These are phyloP conservation scores for Ustilago hordei DNA, from an alignment of 1,284 basidiomycete genomes.

Conservation along the genomic window DNA sequence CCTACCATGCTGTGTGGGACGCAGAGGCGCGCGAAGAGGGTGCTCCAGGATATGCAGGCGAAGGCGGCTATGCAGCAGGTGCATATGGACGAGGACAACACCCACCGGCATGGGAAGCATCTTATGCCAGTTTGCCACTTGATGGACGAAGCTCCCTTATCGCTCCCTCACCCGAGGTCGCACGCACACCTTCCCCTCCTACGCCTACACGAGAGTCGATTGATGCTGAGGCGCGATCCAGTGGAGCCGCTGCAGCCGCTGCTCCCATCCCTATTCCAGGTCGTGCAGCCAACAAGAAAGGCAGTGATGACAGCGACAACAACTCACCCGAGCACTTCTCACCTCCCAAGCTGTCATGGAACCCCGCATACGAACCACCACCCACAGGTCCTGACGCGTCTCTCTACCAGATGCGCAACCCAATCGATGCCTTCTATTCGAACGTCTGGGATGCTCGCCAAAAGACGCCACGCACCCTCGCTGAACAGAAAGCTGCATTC, in stretches of 20 bases:
- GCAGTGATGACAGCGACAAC: slow-evolving; percentile 21
- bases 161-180: slow-evolving; percentile 73
- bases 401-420: slow-evolving; percentile 71
- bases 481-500: slow-evolving; percentile 70
- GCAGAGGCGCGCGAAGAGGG: slow-evolving; percentile 55
- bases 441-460: slow-evolving; percentile 72
- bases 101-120: slow-evolving; percentile 73
- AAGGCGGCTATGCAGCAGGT: background rate
- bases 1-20: slow-evolving; percentile 82
- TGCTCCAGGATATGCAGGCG: background rate
- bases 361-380: slow-evolving; percentile 71
- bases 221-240: slow-evolving; percentile 25
- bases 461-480: slow-evolving; percentile 32
- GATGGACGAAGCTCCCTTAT: slow-evolving; percentile 87
- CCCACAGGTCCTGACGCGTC: slow-evolving; percentile 69
- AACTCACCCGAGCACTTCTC: slow-evolving; percentile 48
- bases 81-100: slow-evolving; percentile 9
- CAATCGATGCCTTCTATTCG: slow-evolving; percentile 71
- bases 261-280: slow-evolving; percentile 19
- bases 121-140: slow-evolving; percentile 82
- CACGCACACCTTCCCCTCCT: slow-evolving; percentile 54
- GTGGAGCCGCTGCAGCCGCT: slow-evolving; percentile 13
- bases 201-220: slow-evolving; percentile 42
- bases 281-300: background rate
- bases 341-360: slow-evolving; percentile 71